phyloP scores from a whole-genome alignment of 305 asterid genomes.

The Plantago lanceolata region DNA sequence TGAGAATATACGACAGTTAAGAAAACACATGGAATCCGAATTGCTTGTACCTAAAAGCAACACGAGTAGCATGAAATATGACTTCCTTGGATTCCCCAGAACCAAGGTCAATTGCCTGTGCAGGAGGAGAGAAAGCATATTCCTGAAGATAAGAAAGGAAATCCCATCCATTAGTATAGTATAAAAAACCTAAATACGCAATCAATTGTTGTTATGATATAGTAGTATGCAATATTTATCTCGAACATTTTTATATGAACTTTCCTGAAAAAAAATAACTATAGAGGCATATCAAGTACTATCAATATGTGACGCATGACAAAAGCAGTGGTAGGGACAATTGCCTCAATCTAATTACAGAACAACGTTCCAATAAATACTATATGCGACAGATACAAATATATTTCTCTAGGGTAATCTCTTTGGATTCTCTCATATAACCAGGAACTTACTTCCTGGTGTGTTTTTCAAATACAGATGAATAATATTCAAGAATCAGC shows the following conservation, averaged over 20 bases:
- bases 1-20: neutral
- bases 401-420: neutral
- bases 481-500: constrained; percentile 3
- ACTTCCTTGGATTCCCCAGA: constrained; percentile 90
- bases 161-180: constrained; percentile 21
- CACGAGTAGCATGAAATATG: constrained; percentile 78
- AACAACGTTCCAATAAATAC: constrained; percentile 1
- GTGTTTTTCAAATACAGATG: constrained; percentile 8
- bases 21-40: neutral
- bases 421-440: constrained; percentile 22
- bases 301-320: constrained; percentile 10
- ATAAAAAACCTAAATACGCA: constrained; percentile 18
- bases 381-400: constrained; percentile 12
- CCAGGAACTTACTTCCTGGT: neutral
- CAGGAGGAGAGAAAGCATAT: constrained; percentile 90
- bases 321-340: neutral
- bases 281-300: constrained; percentile 20
- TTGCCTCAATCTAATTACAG: constrained; percentile 9
- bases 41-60: constrained; percentile 69
- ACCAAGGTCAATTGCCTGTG: constrained; percentile 80
- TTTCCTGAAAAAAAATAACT: neutral
- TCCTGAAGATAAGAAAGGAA: constrained; percentile 52
- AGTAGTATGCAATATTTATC: neutral
- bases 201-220: constrained; percentile 17
- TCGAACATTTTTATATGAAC: too few species aligned